A percentile compares a stretch with the other conserved stretches of the same genome.
Evolutionary conservation across 768 basidiomycete genomes (phyloP).

Genomic region (Trametes villosa): DNA sequence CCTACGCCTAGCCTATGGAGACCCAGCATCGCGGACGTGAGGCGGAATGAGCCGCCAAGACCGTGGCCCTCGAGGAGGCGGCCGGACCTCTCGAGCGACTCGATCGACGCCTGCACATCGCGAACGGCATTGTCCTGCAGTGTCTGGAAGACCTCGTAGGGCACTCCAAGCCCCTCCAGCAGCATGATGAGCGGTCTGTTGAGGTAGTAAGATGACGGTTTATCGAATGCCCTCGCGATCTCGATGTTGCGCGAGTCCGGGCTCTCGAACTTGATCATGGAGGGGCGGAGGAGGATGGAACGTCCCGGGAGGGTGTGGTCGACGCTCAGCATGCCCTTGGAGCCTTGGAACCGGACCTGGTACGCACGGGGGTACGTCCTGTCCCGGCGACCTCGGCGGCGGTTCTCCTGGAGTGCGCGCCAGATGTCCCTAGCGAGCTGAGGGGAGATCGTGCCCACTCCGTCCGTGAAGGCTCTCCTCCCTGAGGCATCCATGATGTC

Average conservation of each 20-base stretch:
- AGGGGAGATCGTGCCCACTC: conserved; percentile 65
- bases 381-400: conserved; percentile 40
- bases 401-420: conserved; percentile 43
- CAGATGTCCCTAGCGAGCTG: conserved; percentile 56
- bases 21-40: conserved; percentile 55
- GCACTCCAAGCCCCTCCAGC: conserved; percentile 59
- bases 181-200: conserved; percentile 75
- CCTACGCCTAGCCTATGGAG: conserved; percentile 53
- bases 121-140: conserved; percentile 57
- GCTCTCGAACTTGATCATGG: conserved; percentile 72
- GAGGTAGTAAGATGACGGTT: conserved; percentile 57
- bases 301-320: conserved; percentile 55
- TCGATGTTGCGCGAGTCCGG: conserved; percentile 54
- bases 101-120: conserved; percentile 48
- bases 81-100: conserved; percentile 50
- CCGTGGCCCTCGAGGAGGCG: conserved; percentile 58
- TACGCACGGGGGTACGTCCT: conserved; percentile 51
- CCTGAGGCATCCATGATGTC: conserved; percentile 47
- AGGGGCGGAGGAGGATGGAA: conserved; percentile 55
- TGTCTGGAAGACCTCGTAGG: conserved; percentile 52
- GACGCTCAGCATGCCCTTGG: conserved; percentile 68
- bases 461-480: conserved; percentile 66
- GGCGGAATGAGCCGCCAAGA: conserved; percentile 58
- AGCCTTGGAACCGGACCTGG: conserved; percentile 66
- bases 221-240: conserved; percentile 66